Evolutionary conservation across 2,329 filamentous ascomycete species (phyloP), one percentile per base, ranked within the genome.

Genomic region (Seiridium cupressi): DNA sequence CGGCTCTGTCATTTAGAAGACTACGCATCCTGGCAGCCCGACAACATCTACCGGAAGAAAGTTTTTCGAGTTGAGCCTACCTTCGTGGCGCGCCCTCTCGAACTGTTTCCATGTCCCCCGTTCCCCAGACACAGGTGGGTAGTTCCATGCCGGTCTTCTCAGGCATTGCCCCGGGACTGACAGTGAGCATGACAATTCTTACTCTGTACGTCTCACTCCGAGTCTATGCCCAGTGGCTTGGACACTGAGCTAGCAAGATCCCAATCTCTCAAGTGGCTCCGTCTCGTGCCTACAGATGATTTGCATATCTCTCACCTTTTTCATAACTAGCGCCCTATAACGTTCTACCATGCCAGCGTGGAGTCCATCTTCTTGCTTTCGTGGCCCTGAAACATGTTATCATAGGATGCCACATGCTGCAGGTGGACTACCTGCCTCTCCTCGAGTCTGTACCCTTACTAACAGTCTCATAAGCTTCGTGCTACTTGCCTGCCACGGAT

Each of bases 381-480:
- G 13, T 54, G 48, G 46, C 54, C 58, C 34, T 40, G 42, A 51
- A 18, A 54, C 48, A 26, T 55, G 40, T 59, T 55, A 55, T 55
- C 53, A 40, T 44, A 59, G 40, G 47, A 59, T 59, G 58, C 46
- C 58, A 59, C 54, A 55, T 59, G 51, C 63, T 47, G 59, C 59
- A 44, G 40, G 59, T 62, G 59, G 58, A 63, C 51, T 58, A 9
- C 7, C n/a, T n/a, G 8, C 13, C 57, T 59, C 34, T 49, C 51
- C 62, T 44, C 57, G 49, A 51, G 53, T 59, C 55, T 26, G 18
- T 26, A 26, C 18, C 18, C 18, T 26, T 26, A 2, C 18, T 26
- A 26, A 26, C 18, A 8, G 13, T 42, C 13, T 13, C 38, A 63
- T 67, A 64, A 67, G 63, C 66, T 65, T 64, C 64, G 64, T 66